Percentiles rank a stretch among this genome's conserved stretches.
Evolutionary conservation across 352 stramenopile species (phyloP).

Genomic region (Globisporangium takayamanum): DNA sequence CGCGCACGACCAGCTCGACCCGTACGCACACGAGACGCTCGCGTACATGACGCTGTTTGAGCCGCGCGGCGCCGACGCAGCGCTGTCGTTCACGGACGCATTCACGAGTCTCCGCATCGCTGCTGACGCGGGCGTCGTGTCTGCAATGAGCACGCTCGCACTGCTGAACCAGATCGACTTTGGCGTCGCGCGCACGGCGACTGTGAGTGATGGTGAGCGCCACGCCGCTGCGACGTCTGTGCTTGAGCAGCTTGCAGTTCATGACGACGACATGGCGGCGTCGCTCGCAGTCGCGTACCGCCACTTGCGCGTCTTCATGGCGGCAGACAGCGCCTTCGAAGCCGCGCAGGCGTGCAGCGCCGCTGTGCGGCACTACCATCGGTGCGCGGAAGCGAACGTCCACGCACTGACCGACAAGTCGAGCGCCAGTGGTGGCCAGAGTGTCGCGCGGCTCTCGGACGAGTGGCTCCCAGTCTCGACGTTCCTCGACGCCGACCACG

Average conservation of each 20-base stretch:
- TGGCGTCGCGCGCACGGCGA: constrained; percentile 17
- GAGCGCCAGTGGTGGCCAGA: constrained; percentile 22
- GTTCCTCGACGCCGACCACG: constrained; percentile 20
- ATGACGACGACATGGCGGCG: constrained; percentile 51
- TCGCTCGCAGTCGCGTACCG: constrained; percentile 53
- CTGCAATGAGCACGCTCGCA: constrained; percentile 34
- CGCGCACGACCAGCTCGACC: constrained; percentile 21
- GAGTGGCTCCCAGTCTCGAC: constrained; percentile 21
- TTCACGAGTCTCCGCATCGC: constrained; percentile 37
- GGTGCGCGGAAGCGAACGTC: constrained; percentile 51
- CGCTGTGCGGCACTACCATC: constrained; percentile 43
- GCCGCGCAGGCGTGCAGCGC: constrained; percentile 21
- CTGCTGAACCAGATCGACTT: constrained; percentile 59
- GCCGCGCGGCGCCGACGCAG: constrained; percentile 10
- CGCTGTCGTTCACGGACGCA: constrained; percentile 23
- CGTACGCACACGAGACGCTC: constrained; percentile 46
- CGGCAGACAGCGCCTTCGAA: not conserved
- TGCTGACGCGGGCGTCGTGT: constrained; percentile 33
- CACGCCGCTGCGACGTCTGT: constrained; percentile 26
- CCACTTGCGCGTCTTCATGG: constrained; percentile 31
- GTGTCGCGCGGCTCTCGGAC: constrained; percentile 42
- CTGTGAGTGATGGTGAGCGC: constrained; percentile 18
- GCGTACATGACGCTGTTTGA: constrained; percentile 66
- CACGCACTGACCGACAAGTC: constrained; percentile 42
- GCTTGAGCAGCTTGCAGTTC: constrained; percentile 23